phyloP scores from a whole-genome alignment of 768 basidiomycete species.

The Boletus rubropictus region DNA sequence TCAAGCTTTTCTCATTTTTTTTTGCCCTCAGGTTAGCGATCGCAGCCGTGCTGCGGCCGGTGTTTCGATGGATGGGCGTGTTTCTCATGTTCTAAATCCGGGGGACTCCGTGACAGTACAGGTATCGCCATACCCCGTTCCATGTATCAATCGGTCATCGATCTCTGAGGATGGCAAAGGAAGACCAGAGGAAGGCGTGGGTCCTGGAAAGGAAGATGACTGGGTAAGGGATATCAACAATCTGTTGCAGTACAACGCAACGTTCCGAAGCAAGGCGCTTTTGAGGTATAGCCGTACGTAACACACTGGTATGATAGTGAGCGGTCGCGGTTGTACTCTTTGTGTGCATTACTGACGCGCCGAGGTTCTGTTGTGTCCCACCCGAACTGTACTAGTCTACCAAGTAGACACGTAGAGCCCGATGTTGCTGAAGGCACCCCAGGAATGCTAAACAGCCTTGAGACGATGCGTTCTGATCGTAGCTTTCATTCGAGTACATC shows the following conservation, averaged over 20 bases:
- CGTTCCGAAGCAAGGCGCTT: slow-evolving; percentile 86
- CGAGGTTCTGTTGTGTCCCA: neutral
- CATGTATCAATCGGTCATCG: slow-evolving; percentile 85
- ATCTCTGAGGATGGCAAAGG: slow-evolving; percentile 48
- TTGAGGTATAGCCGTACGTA: slow-evolving; percentile 59
- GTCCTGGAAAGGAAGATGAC: slow-evolving; percentile 80
- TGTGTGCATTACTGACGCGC: neutral
- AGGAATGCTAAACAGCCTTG: neutral
- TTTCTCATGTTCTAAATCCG: slow-evolving; percentile 73
- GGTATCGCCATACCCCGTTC: slow-evolving; percentile 84
- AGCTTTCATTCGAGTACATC: neutral
- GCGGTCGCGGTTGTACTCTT: neutral
- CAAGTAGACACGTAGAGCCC: slow-evolving; percentile 1
- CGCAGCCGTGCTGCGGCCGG: slow-evolving; percentile 82
- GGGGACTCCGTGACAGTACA: slow-evolving; percentile 83
- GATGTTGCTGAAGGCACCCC: neutral
- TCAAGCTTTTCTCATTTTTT: slow-evolving; percentile 1
- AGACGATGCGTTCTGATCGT: neutral
- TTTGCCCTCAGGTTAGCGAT: slow-evolving; percentile 62
- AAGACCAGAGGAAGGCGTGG: slow-evolving; percentile 56
- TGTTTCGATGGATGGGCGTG: slow-evolving; percentile 90
- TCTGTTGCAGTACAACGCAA: slow-evolving; percentile 89
- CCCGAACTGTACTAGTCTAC: neutral
- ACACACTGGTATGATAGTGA: slow-evolving; percentile 9
- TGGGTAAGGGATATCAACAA: slow-evolving; percentile 99